Evolutionary conservation across 1,284 basidiomycete genomes (phyloP), one percentile per base, ranked within the genome.

Genomic region (Phlebopus sp.): DNA sequence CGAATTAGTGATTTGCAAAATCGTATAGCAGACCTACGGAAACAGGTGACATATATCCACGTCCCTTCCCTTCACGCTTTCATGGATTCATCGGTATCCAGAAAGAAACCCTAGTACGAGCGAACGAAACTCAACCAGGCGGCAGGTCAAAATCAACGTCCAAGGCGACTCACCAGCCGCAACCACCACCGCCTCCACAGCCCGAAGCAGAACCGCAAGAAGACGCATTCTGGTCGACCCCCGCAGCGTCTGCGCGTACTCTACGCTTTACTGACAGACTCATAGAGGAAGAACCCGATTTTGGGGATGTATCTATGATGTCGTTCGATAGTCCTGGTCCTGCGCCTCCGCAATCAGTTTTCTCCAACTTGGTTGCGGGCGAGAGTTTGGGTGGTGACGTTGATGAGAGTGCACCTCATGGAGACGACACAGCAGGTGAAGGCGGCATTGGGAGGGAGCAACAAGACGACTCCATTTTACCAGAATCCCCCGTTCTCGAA

Each of bases 201-300:
- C 53, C 58, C 29, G 61, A 44, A 49, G 50, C 62, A 3, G 70
- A 72, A 42, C 53, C 54, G 5, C 69, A 68, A 25, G 82, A 84
- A 58, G 76, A 79, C 15, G 69, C 71, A 32, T 82, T 83, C 60
- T 83, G 81, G 81, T 76, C 70, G 32, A 80, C 82, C 0, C 78
- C 82, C 2, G 76, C 72, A 13, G 70, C 75, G 2, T 69, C 77
- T 2, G 75, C 73, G 10, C 78, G 80, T 34, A 78, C 76, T 0
- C 68, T 86, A 7, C 76, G 74, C 40, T 85, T 87, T 53, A 75
- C 74, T 1, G 79, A 82, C 38, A 79, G 80, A 47, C 70, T 82
- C 8, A 67, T 85, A 54, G 76, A 85, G 51, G 84, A 87, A 55
- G 69, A 79, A n/a, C 72, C 79, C 2, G 79, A 85, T 56, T 65